Conservation (phyloP, 2,329 filamentous ascomycete genomes). For the Colletotrichum simmondsii region DNA sequence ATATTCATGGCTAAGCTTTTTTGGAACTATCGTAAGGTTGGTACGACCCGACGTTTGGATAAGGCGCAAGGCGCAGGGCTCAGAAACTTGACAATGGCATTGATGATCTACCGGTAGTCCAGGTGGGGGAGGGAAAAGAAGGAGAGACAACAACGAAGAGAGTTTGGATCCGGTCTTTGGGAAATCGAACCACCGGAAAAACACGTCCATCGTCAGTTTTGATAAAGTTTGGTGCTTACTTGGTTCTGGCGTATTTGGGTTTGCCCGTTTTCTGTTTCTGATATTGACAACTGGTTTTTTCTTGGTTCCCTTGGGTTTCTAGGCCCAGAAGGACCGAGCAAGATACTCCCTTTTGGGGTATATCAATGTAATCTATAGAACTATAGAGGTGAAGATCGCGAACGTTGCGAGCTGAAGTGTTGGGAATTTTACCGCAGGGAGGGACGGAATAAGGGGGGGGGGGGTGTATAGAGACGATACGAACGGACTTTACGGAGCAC, state of each 20-base stretch:
- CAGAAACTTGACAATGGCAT: too few species aligned
- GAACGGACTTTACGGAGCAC: constrained; percentile 10
- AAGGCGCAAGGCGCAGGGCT: too few species aligned
- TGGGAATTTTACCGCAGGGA: neutral
- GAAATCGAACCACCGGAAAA: neutral
- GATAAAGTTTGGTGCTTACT: neutral
- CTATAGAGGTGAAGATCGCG: neutral
- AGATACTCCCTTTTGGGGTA: neutral
- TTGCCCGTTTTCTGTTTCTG: neutral
- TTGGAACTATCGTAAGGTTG: too few species aligned
- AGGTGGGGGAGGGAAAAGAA: neutral
- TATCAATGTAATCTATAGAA: neutral
- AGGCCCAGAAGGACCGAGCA: constrained; percentile 4
- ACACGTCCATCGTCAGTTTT: too few species aligned
- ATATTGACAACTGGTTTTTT: neutral
- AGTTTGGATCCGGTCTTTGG: neutral
- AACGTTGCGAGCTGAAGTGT: neutral
- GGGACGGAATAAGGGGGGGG: neutral
- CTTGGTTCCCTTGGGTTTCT: neutral
- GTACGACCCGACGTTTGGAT: too few species aligned
- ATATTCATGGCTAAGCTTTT: too few species aligned
- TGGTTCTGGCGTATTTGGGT: neutral
- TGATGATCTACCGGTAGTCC: too few species aligned
- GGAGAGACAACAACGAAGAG: neutral
- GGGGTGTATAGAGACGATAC: neutral